Evolutionary conservation across 495 filamentous ascomycete genomes (phyloP), one percentile per base, ranked within the genome.

Genomic region (Glutinoglossum americanum): DNA sequence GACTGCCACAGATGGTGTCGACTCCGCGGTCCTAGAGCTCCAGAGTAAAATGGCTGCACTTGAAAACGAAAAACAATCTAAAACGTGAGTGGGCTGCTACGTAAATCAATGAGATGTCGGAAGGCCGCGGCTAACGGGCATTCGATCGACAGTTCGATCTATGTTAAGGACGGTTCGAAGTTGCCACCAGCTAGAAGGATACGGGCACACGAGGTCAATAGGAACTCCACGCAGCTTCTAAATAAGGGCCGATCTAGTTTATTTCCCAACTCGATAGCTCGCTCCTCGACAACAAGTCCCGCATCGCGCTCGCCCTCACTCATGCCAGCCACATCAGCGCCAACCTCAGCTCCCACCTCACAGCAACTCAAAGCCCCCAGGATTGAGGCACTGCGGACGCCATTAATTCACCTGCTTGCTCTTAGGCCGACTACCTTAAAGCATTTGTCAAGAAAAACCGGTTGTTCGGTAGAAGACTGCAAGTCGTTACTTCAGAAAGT

Each of bases 401-500:
- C 81, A n/a, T 73, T 88, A 21, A 79, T 87, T 28, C 85, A 89
- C 70, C 75, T 86, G 39, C 74, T 89, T 49, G 85, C 85, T 25
- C 68, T 79, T 21, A 73, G 75, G 51, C 76, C 81, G 8, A 73
- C 78, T 33, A 73, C 79, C 9, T 72, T 73, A 61, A 74, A 78
- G 25, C 75, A 77, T 28, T 70, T 89, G 13, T 64, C 70, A n/a
- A 69, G 70, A 51, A 75, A 75, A 67, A 76, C 74, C n/a, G 71
- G 76, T 51, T 72, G 74, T 39, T 72, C 73, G 23, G 62, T 72
- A 21, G 78, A 82, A 45, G 72, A 80, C 32, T 81, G 83, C 51
- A 71, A 76, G 33, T 69, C 70, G 44, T 65, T 76, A 19, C 75
- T 76, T 11, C 69, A 80, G 44, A 76, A 80, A 59, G 71, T 72